A percentile compares a stretch with the other conserved stretches of the same genome.
Evolutionary conservation across 352 stramenopile species (phyloP).

Genomic region (Phytopythium chamaehyphon): DNA sequence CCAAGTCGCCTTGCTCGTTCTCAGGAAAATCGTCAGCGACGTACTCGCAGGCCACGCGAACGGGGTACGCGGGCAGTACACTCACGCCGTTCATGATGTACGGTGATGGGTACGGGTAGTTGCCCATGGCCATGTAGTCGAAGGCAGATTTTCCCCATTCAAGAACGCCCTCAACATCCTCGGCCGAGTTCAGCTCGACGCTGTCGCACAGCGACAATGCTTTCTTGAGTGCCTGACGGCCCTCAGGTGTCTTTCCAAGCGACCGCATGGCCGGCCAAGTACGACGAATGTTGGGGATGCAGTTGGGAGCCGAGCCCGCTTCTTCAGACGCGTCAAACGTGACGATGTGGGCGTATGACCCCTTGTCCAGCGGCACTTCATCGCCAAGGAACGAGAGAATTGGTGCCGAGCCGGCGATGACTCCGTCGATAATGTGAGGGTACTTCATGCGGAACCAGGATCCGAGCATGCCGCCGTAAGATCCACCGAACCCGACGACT

Average conservation of each 20-base stretch:
- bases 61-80: conserved; percentile 87
- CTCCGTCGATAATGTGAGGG: conserved; percentile 63
- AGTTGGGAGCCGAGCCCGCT: conserved; percentile 63
- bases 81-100: conserved; percentile 91
- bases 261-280: conserved; percentile 57
- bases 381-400: conserved; percentile 55
- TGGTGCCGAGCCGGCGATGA: conserved; percentile 59
- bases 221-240: conserved; percentile 33
- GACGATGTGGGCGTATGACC: conserved; percentile 64
- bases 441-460: conserved; percentile 79
- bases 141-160: conserved; percentile 77
- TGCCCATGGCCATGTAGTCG: conserved; percentile 94
- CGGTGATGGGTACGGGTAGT: conserved; percentile 94
- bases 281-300: conserved; percentile 72
- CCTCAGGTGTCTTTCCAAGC: conserved; percentile 38
- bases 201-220: conserved; percentile 52
- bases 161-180: conserved; percentile 52
- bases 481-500: conserved; percentile 69
- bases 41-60: conserved; percentile 82
- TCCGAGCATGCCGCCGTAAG: conserved; percentile 73
- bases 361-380: conserved; percentile 57
- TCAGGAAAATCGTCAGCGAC: conserved; percentile 38
- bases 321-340: conserved; percentile 72
- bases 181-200: conserved; percentile 30
- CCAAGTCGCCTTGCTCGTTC: conserved; percentile 22